Percentiles rank a stretch among this genome's conserved stretches.
Evolutionary conservation across 768 basidiomycete species (phyloP).

Genomic region (Sporobolomyces phaffii): DNA sequence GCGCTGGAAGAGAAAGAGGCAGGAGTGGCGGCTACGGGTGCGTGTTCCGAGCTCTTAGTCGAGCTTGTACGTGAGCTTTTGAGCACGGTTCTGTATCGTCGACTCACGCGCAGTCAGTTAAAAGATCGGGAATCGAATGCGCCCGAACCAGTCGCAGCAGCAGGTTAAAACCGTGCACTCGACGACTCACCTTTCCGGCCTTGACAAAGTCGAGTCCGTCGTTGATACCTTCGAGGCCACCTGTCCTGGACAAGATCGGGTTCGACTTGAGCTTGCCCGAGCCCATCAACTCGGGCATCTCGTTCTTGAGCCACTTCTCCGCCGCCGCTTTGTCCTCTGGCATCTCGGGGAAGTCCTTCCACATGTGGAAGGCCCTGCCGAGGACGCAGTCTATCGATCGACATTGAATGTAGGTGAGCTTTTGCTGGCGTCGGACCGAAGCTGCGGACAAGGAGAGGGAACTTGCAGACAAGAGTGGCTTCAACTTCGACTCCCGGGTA

Average conservation of each 20-base stretch:
- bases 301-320: conserved; percentile 8
- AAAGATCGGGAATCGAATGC: too few species aligned
- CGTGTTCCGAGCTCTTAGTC: too few species aligned
- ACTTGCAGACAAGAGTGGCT: conserved; percentile 19
- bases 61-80: conserved; percentile 9
- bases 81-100: conserved; percentile 1
- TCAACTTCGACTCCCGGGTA: conserved; percentile 3
- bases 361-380: conserved; percentile 16
- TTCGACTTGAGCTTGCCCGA: conserved; percentile 30
- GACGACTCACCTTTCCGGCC: conserved; percentile 34
- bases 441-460: not conserved
- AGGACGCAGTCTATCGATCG: conserved; percentile 19
- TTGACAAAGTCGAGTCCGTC: conserved; percentile 34
- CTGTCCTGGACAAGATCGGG: conserved; percentile 19
- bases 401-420: too few species aligned
- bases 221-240: conserved; percentile 25
- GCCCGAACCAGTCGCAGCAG: too few species aligned
- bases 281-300: conserved; percentile 18
- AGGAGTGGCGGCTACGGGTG: not conserved
- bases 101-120: too few species aligned
- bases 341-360: conserved; percentile 8
- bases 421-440: too few species aligned
- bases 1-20: too few species aligned
- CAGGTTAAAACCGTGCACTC: too few species aligned
- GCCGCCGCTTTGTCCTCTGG: conserved; percentile 12